These are phyloP conservation scores for Lecanicillium sp. DNA, from an alignment of 2,329 filamentous ascomycete species.

Conservation along the genomic window DNA sequence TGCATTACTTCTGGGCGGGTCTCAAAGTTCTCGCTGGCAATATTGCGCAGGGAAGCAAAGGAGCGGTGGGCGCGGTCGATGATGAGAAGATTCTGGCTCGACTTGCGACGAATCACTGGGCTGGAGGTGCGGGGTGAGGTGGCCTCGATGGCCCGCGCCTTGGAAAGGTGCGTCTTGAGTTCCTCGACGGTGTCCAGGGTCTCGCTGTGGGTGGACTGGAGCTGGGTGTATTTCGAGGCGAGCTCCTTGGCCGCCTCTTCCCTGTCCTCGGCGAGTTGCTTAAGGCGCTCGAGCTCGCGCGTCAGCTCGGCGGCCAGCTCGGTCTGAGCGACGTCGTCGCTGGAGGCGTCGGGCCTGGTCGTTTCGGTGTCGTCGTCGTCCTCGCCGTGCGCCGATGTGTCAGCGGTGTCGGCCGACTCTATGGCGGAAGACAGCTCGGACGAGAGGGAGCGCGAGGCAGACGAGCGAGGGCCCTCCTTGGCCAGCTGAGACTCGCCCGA, in stretches of 20 bases:
- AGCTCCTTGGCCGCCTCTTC: slow-evolving; percentile 69
- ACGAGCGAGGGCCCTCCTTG: slow-evolving; percentile 62
- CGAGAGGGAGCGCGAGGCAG: slow-evolving; percentile 77
- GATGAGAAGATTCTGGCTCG: slow-evolving; percentile 79
- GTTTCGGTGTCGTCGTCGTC: slow-evolving; percentile 37
- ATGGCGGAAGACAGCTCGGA: slow-evolving; percentile 87
- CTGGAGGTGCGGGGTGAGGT: slow-evolving; percentile 59
- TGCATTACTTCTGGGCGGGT: slow-evolving; percentile 77
- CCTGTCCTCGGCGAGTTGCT: slow-evolving; percentile 65
- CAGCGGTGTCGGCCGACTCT: slow-evolving; percentile 63
- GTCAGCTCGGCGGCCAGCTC: slow-evolving; percentile 35
- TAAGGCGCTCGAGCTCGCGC: slow-evolving; percentile 66
- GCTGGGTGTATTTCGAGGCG: slow-evolving; percentile 70
- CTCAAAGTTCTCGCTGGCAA: slow-evolving; percentile 82
- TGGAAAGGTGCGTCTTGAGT: slow-evolving; percentile 79
- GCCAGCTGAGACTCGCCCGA: slow-evolving; percentile 64
- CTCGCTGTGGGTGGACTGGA: slow-evolving; percentile 76
- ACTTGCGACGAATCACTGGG: slow-evolving; percentile 86
- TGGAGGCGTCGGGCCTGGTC: slow-evolving; percentile 35
- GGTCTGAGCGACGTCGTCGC: slow-evolving; percentile 34
- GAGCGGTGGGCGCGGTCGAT: slow-evolving; percentile 90
- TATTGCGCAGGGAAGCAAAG: slow-evolving; percentile 80
- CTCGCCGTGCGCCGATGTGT: slow-evolving; percentile 53
- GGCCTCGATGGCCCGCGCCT: slow-evolving; percentile 58
- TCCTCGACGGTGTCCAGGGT: slow-evolving; percentile 83